A percentile compares a stretch with the other conserved stretches of the same genome.
These are phyloP conservation scores for Sporothrix sp. DNA, from an alignment of 2,329 filamentous ascomycete species.

Conservation along the genomic window DNA sequence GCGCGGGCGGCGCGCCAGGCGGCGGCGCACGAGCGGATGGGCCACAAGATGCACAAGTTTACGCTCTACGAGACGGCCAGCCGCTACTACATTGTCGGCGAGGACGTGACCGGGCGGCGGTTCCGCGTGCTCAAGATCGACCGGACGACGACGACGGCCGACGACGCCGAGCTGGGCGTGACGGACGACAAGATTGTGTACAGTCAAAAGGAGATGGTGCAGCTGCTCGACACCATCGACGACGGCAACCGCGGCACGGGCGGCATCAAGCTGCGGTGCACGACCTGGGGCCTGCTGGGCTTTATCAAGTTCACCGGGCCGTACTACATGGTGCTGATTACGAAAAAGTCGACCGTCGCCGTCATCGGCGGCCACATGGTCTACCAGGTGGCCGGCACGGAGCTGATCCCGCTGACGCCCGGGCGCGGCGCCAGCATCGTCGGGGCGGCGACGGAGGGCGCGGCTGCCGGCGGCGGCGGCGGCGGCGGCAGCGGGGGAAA, in stretches of 20 bases:
- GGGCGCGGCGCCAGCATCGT: constrained; percentile 34
- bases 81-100: constrained; percentile 88
- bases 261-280: constrained; percentile 80
- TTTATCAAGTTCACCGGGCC: constrained; percentile 94
- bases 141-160: constrained; percentile 73
- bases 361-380: constrained; percentile 95
- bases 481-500: neutral
- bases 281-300: constrained; percentile 84
- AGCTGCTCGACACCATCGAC: constrained; percentile 87
- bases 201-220: constrained; percentile 81
- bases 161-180: constrained; percentile 68
- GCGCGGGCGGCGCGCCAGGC: constrained; percentile 5
- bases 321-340: constrained; percentile 95
- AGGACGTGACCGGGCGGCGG: constrained; percentile 77
- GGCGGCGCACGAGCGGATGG: constrained; percentile 25
- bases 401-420: constrained; percentile 77
- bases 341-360: constrained; percentile 89
- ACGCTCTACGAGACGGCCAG: constrained; percentile 94
- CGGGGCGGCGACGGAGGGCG: neutral
- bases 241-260: constrained; percentile 88
- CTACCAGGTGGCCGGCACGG: constrained; percentile 90
- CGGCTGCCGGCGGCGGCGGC: neutral
- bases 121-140: constrained; percentile 95
- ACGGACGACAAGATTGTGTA: constrained; percentile 95
- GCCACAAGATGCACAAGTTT: constrained; percentile 83